Conservation (phyloP, 257 asterid genomes). For the Petrea volubilis region DNA sequence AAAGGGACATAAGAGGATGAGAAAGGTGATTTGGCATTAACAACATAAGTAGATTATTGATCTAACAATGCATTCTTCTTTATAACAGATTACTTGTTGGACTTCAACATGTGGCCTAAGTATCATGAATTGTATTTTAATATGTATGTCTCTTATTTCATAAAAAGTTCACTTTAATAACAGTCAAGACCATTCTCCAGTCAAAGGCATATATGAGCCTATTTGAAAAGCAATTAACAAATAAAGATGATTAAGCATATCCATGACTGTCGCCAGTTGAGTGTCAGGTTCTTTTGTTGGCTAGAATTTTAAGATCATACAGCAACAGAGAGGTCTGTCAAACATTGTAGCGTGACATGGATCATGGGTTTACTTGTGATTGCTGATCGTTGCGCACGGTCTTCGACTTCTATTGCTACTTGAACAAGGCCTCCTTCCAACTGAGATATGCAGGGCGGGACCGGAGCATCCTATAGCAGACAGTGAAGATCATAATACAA, state of each 20-base stretch:
- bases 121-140: neutral
- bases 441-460: constrained; percentile 98
- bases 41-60: neutral
- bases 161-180: neutral
- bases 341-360: neutral
- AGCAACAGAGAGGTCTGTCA: constrained; percentile 5
- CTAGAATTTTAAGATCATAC: neutral
- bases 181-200: neutral
- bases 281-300: neutral
- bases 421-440: constrained; percentile 97
- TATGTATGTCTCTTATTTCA: neutral
- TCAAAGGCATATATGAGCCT: neutral
- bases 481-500: constrained; percentile 18
- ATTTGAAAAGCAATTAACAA: neutral
- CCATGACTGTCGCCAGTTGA: neutral
- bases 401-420: constrained; percentile 99
- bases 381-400: constrained; percentile 95
- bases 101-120: neutral
- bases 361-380: constrained; percentile 64
- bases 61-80: neutral
- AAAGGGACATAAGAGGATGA: neutral
- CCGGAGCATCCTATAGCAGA: constrained; percentile 90
- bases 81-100: neutral
- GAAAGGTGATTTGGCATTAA: neutral
- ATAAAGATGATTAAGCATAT: constrained; percentile 4